Conservation (phyloP, 2,329 filamentous ascomycete genomes). For the Fusarium scirpi region DNA sequence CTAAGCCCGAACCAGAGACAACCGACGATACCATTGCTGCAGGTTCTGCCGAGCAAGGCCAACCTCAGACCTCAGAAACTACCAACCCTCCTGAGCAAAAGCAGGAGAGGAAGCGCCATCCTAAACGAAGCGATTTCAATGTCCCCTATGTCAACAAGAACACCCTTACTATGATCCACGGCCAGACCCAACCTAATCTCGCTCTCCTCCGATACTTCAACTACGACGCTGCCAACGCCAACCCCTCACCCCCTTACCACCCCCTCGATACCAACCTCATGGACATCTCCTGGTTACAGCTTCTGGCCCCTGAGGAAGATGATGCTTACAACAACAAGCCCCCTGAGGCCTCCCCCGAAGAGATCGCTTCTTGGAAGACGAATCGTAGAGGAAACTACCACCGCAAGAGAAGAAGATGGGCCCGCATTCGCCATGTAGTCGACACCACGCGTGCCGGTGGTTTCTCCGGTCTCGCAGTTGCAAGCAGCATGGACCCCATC, state of each 20-base stretch:
- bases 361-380: conserved; percentile 78
- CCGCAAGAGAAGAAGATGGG: conserved; percentile 88
- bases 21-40: conserved; percentile 10
- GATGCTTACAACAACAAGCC: conserved; percentile 77
- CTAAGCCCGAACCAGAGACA: conserved; percentile 48
- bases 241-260: conserved; percentile 70
- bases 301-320: conserved; percentile 82
- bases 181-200: conserved; percentile 88
- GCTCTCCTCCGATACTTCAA: conserved; percentile 89
- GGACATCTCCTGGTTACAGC: conserved; percentile 90
- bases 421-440: conserved; percentile 76
- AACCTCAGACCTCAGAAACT: conserved; percentile 20
- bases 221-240: conserved; percentile 78
- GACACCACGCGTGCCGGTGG: conserved; percentile 79
- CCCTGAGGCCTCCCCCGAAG: conserved; percentile 66
- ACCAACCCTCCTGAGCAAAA: conserved; percentile 20
- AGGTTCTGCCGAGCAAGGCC: conserved; percentile 15
- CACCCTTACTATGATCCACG: conserved; percentile 83
- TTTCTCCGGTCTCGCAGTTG: conserved; percentile 86
- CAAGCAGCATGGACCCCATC: conserved; percentile 83
- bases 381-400: conserved; percentile 87
- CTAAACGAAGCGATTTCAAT: conserved; percentile 63
- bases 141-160: conserved; percentile 77
- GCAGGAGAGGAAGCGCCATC: conserved; percentile 46
- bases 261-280: conserved; percentile 86